These are phyloP conservation scores for Peronospora destructor DNA, from an alignment of 352 stramenopile genomes.

Conservation along the genomic window DNA sequence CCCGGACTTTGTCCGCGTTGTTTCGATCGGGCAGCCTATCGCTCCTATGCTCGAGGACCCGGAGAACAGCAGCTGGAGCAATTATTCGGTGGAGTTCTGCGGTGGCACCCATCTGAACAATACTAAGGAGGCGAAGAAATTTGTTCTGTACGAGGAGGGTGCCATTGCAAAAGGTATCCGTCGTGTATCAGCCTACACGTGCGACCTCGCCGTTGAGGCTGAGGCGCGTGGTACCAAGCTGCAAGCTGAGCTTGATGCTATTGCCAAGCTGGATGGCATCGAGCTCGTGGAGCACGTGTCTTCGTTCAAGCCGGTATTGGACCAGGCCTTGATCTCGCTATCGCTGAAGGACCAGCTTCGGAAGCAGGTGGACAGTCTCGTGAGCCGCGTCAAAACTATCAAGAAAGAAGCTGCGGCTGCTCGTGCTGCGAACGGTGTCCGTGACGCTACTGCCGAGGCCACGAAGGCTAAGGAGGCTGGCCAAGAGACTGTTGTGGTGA, in stretches of 20 bases:
- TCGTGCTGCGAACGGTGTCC: constrained; percentile 65
- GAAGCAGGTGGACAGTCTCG: constrained; percentile 65
- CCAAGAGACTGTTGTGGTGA: constrained; percentile 78
- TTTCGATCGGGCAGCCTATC: constrained; percentile 89
- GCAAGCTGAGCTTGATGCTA: constrained; percentile 64
- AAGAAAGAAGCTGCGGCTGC: constrained; percentile 66
- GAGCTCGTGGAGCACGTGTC: constrained; percentile 87
- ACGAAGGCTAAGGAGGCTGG: constrained; percentile 52
- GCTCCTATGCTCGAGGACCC: constrained; percentile 78
- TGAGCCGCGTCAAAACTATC: constrained; percentile 77
- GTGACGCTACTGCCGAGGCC: constrained; percentile 45
- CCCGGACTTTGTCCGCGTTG: constrained; percentile 96
- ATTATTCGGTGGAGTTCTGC: constrained; percentile 98
- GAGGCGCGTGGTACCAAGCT: constrained; percentile 80
- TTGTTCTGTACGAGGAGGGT: constrained; percentile 96
- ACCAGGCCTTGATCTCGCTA: constrained; percentile 84
- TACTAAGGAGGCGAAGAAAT: constrained; percentile 92
- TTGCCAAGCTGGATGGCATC: constrained; percentile 60
- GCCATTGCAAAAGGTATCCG: constrained; percentile 96
- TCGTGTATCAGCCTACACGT: constrained; percentile 92
- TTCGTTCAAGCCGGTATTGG: constrained; percentile 86
- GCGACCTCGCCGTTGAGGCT: constrained; percentile 79
- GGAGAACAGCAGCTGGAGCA: constrained; percentile 81
- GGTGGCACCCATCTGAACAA: constrained; percentile 97
- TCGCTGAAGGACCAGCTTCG: constrained; percentile 84